Percentiles rank a stretch among this genome's conserved stretches.
Conservation (phyloP, 352 stramenopile genomes). For the Pythium phragmiticola region DNA sequence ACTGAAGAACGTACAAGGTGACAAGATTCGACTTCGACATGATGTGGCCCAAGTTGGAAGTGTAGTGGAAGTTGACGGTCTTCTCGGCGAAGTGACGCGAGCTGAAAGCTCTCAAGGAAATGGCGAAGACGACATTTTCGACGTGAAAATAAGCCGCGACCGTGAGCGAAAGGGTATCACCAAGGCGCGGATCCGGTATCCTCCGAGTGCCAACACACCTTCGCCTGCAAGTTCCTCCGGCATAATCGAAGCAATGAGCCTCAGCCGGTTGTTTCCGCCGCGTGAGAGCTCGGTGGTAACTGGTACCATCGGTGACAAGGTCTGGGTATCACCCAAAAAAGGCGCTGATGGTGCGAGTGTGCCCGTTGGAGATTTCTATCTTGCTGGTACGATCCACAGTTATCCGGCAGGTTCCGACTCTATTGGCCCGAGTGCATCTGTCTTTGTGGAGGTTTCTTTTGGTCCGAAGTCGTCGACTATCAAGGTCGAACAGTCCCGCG, state of each 20-base stretch:
- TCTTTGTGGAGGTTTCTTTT: slow-evolving; percentile 59
- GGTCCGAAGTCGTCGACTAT: slow-evolving; percentile 37
- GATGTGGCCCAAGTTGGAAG: slow-evolving; percentile 58
- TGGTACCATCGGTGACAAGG: slow-evolving; percentile 57
- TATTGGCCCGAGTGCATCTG: slow-evolving; percentile 39
- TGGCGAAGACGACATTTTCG: slow-evolving; percentile 26
- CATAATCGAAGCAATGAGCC: slow-evolving; percentile 68
- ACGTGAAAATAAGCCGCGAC: slow-evolving; percentile 51
- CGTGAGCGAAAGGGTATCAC: slow-evolving; percentile 57
- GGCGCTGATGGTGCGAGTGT: neutral
- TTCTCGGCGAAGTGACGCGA: slow-evolving; percentile 57
- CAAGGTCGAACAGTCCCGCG: slow-evolving; percentile 58
- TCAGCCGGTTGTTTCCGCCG: slow-evolving; percentile 62
- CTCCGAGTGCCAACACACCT: slow-evolving; percentile 22
- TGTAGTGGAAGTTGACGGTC: slow-evolving; percentile 67
- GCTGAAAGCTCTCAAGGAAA: slow-evolving; percentile 25
- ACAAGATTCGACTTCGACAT: slow-evolving; percentile 38
- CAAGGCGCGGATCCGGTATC: slow-evolving; percentile 53
- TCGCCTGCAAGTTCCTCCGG: slow-evolving; percentile 2
- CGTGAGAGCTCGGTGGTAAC: slow-evolving; percentile 53
- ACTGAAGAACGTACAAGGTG: slow-evolving; percentile 45
- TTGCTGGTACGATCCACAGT: slow-evolving; percentile 61
- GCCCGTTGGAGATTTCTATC: slow-evolving; percentile 37
- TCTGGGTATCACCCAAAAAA: slow-evolving; percentile 55
- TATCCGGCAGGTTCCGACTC: slow-evolving; percentile 57